Conservation (phyloP, 768 basidiomycete species). For the Roridomyces roridus region DNA sequence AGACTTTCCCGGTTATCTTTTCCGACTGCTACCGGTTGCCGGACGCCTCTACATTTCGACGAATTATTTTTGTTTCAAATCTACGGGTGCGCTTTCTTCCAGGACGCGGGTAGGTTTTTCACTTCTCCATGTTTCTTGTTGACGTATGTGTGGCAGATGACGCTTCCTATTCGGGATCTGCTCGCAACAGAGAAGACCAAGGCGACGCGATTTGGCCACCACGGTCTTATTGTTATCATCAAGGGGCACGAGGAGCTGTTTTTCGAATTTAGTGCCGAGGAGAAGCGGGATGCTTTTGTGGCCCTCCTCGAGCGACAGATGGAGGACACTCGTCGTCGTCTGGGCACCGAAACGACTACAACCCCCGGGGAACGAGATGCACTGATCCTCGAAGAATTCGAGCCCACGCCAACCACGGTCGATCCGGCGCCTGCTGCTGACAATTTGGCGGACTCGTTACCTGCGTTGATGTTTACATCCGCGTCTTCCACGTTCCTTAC, state of each 20-base stretch:
- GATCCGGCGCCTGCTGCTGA: conserved; percentile 58
- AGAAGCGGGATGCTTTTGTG: conserved; percentile 82
- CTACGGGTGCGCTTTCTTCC: conserved; percentile 76
- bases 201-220: conserved; percentile 88
- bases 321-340: conserved; percentile 67
- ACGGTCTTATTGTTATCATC: conserved; percentile 88
- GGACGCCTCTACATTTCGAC: conserved; percentile 92
- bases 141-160: conserved; percentile 70
- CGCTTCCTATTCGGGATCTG: conserved; percentile 89
- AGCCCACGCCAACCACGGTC: conserved; percentile 51
- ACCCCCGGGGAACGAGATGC: conserved; percentile 70
- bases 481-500: conserved; percentile 96
- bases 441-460: conserved; percentile 69
- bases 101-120: conserved; percentile 77
- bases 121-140: neutral
- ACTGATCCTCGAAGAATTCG: conserved; percentile 86
- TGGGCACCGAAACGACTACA: conserved; percentile 45
- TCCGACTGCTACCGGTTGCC: conserved; percentile 85
- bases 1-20: conserved; percentile 94
- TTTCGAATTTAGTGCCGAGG: conserved; percentile 88
- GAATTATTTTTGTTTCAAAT: conserved; percentile 94
- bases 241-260: conserved; percentile 98
- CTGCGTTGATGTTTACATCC: conserved; percentile 96
- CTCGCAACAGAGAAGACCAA: conserved; percentile 83
- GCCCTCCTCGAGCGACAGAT: conserved; percentile 79